A percentile compares a stretch with the other conserved stretches of the same genome.
These are phyloP conservation scores for Phytophthora pistaciae DNA, from an alignment of 352 stramenopile species.

Conservation along the genomic window DNA sequence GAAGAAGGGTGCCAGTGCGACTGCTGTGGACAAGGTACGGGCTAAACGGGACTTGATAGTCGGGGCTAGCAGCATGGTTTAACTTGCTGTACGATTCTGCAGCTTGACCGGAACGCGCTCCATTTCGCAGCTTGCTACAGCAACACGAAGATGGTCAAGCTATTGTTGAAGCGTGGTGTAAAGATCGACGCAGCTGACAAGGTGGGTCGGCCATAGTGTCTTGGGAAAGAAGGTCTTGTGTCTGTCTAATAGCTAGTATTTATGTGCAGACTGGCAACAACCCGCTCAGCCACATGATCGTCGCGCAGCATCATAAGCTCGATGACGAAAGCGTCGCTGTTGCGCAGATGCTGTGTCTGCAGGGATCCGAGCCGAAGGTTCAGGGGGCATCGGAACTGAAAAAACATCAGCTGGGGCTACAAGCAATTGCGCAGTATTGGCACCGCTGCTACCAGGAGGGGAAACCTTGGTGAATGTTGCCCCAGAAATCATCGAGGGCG, in stretches of 20 bases:
- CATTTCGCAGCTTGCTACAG: conserved; percentile 9
- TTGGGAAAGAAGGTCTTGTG: too few species aligned
- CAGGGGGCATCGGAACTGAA: neutral
- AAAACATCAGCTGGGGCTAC: conserved; percentile 7
- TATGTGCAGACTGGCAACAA: conserved; percentile 14
- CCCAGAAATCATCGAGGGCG: neutral
- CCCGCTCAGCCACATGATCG: conserved; percentile 14
- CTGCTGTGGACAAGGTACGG: conserved; percentile 7
- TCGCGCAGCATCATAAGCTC: neutral
- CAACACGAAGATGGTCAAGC: neutral
- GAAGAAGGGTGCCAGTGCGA: neutral
- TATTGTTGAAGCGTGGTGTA: neutral
- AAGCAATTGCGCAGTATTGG: conserved; percentile 3
- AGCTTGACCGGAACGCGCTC: neutral
- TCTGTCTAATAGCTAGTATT: neutral
- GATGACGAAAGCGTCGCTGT: conserved; percentile 10
- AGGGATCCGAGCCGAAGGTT: conserved; percentile 2
- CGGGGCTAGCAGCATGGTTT: too few species aligned
- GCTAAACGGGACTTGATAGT: neutral
- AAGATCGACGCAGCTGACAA: conserved; percentile 6
- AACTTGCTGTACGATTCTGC: neutral
- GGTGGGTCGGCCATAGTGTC: neutral
- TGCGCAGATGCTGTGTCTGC: conserved; percentile 7
- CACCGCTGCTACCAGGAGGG: neutral
- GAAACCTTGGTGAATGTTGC: conserved; percentile 3